Evolutionary conservation across 225 moss, liverwort and hornwort species (phyloP), one percentile per base, ranked within the genome.

Genomic region (Pseudoscleropodium purum): DNA sequence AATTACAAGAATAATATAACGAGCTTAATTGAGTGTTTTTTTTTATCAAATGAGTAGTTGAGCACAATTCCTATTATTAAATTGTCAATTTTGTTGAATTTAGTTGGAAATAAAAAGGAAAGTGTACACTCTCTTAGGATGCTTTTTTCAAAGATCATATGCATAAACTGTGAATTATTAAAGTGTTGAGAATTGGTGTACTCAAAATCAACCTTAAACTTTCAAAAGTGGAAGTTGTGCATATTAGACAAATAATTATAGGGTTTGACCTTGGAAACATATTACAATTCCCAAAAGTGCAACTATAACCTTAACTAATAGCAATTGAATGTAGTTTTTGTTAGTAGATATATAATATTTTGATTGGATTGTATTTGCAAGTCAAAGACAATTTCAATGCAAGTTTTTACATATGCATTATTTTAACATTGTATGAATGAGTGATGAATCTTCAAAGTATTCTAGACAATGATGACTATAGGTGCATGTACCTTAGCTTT

Each of bases 211-310:
- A 60, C 5, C 24, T 23, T 23, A 23, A 59, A 59, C 21, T 59
- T 59, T 59, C 59, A 59, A 59, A 23, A 59, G 10, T 56, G 8
- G 19, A 59, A 1, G 10, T 59, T 59, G 34, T 14, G 1, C 20
- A 52, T 23, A 23, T 21, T 52, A 52, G 5, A 9, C 14, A 14
- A 52, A 51, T 34, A 20, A 4, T 16, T 52, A 0, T n/a, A 56
- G 2, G 4, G 1, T 0, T 15, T 0, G 0, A 0, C 15, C 56
- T 56, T n/a, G 6, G 10, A 10, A 37, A 25, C 2, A 9, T 1
- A 6, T 24, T 25, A 15, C 2, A 78, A 25, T 37, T 10, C 4
- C 0, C 1, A 1, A 10, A 16, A 15, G 2, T 37, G 1, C 25
- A 54, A 6, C 15, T 25, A 25, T 10, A 37, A 37, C 4, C 7